Percentiles rank a stretch among this genome's conserved stretches.
These are phyloP conservation scores for Chaetomidium leptoderma DNA, from an alignment of 495 filamentous ascomycete genomes.

Conservation along the genomic window DNA sequence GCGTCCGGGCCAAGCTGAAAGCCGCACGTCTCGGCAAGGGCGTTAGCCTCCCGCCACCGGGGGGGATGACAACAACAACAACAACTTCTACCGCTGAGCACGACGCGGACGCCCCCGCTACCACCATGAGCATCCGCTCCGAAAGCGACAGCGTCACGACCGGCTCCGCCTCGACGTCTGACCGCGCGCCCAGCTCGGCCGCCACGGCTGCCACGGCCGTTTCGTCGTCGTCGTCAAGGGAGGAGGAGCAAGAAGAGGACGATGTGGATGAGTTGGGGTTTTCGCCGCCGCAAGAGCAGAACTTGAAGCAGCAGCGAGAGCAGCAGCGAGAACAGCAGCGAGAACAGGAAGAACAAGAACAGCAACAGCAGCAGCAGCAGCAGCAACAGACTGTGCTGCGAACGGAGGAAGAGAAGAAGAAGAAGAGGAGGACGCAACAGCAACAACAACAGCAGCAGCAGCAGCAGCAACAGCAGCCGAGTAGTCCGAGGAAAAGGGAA, in stretches of 20 bases:
- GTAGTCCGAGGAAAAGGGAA: neutral
- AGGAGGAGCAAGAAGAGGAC: too few species aligned
- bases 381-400: too few species aligned
- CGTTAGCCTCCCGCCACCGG: slow-evolving; percentile 18
- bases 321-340: neutral
- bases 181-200: neutral
- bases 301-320: slow-evolving; percentile 2
- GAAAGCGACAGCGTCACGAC: slow-evolving; percentile 5
- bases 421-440: neutral
- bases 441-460: slow-evolving; percentile 5
- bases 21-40: slow-evolving; percentile 37
- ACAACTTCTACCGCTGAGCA: slow-evolving; percentile 2
- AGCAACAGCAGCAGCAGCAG: neutral
- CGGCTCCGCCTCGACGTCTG: neutral
- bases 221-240: too few species aligned
- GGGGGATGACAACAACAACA: too few species aligned
- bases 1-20: slow-evolving; percentile 52
- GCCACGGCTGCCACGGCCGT: neutral
- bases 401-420: neutral
- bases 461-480: slow-evolving; percentile 8
- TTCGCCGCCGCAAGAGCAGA: neutral
- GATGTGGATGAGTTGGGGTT: slow-evolving; percentile 17
- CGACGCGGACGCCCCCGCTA: slow-evolving; percentile 4
- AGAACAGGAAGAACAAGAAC: neutral
- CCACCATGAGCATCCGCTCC: slow-evolving; percentile 9